A percentile compares a stretch with the other conserved stretches of the same genome.
Evolutionary conservation across 1,284 basidiomycete genomes (phyloP).

Genomic region (Naganishia sp.): DNA sequence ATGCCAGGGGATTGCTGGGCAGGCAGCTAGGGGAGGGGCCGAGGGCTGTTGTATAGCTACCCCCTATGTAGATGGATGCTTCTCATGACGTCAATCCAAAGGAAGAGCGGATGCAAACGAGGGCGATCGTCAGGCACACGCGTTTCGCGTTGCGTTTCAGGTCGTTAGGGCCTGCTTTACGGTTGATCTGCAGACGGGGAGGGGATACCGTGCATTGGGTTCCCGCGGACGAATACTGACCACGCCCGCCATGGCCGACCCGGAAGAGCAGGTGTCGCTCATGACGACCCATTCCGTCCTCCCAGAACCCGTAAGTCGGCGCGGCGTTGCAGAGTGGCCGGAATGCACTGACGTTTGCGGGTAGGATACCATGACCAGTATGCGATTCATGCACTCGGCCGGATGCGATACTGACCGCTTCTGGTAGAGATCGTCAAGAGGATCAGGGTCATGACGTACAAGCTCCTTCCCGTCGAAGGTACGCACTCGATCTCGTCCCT

Average conservation of each 20-base stretch:
- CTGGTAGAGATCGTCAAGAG: conserved; percentile 65
- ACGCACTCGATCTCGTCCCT: background rate
- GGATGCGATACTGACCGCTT: too few relatives aligned
- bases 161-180: too few relatives aligned
- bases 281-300: conserved; percentile 34
- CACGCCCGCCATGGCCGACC: conserved; percentile 9
- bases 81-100: too few relatives aligned
- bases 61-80: background rate
- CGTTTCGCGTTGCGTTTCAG: too few relatives aligned
- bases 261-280: conserved; percentile 19
- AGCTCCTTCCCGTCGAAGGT: conserved; percentile 72
- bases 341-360: conserved; percentile 8
- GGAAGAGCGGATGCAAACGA: too few relatives aligned
- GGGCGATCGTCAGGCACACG: too few relatives aligned
- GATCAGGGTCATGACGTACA: conserved; percentile 72
- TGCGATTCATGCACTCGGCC: too few relatives aligned
- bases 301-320: conserved; percentile 42
- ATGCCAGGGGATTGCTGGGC: conserved; percentile 19
- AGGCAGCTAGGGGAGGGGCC: background rate
- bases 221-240: too few relatives aligned
- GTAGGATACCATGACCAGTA: conserved; percentile 24
- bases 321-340: background rate
- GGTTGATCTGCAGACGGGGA: too few relatives aligned
- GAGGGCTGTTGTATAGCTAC: conserved; percentile 1
- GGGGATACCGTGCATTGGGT: too few relatives aligned